Evolutionary conservation across 306 rosid species (phyloP), one percentile per base, ranked within the genome.

Genomic region (Gastrolobium bilobum): DNA sequence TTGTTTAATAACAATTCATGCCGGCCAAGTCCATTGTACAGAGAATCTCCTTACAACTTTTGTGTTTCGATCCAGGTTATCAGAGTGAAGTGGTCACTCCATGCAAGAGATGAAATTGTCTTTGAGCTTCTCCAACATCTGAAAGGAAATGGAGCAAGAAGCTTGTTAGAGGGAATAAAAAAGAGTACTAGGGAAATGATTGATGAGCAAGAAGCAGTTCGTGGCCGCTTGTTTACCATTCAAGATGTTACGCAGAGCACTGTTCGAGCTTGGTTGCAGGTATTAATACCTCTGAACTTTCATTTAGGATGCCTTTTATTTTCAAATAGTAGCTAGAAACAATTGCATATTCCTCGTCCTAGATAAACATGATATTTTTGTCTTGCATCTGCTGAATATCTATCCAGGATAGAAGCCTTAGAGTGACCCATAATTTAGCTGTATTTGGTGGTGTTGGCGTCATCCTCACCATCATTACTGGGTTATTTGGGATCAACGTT

Each of bases 201-300:
- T 30, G 99, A 91, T 73, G 99, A 95, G 86, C 98, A 95, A 88
- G 99, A 95, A 90, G 98, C 99, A 54, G 99, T 89, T 78, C 96
- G 98, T 9, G 97, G 89, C 29, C 98, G 99, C 72, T 81, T 95
- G 72, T 93, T 95, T 74, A 95, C 97, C 69, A 93, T 95, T 85
- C 97, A 95, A 86, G 98, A 95, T 77, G 99, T 95, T 61, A 90
- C 91, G 97, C 97, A 93, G 85, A 93, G 99, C 86, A 92, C 77
- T 5, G 90, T 95, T 71, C 97, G 98, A 31, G 94, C 99, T 64
- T 96, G 99, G 99, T 81, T 96, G 85, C 99, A 96, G 97, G 99
- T 91, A 74, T 42, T 50, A 7, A 38, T 56, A 48, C 52, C 35
- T 37, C 43, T 47, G 59, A 63, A 63, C 53, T 61, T 62, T 14